phyloP scores from a whole-genome alignment of 225 moss, liverwort and hornwort species.

The Physcomitrellopsis africana region DNA sequence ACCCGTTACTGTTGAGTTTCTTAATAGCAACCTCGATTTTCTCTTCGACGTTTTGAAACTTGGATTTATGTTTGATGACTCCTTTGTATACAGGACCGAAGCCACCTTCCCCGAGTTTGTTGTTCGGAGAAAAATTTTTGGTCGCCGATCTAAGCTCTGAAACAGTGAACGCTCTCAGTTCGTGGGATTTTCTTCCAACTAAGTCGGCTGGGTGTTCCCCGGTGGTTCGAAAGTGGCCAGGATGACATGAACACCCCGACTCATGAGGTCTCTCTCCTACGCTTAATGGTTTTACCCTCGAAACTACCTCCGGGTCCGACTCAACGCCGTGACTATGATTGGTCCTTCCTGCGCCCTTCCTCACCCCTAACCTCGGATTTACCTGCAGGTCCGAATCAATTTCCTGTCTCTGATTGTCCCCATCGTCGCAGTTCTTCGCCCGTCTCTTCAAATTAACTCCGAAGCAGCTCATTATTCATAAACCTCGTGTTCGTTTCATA shows the following conservation, averaged over 20 bases:
- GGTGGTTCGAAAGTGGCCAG: slow-evolving; percentile 26
- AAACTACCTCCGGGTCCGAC: too few species aligned
- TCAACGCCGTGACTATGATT: too few species aligned
- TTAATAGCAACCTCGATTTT: slow-evolving; percentile 59
- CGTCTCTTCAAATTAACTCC: slow-evolving; percentile 26
- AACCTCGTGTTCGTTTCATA: slow-evolving; percentile 3
- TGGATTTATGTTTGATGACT: slow-evolving; percentile 37
- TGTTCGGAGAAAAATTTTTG: slow-evolving; percentile 40
- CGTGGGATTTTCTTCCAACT: neutral
- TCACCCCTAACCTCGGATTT: neutral
- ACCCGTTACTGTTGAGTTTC: slow-evolving; percentile 47
- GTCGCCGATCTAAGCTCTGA: slow-evolving; percentile 57
- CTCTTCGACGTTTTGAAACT: slow-evolving; percentile 42
- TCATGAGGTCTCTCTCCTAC: neutral
- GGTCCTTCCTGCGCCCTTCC: too few species aligned
- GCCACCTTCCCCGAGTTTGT: slow-evolving; percentile 59
- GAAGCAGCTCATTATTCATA: slow-evolving; percentile 50
- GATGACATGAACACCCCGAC: slow-evolving; percentile 31
- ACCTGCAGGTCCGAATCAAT: slow-evolving; percentile 45
- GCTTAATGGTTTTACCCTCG: too few species aligned
- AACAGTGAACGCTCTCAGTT: slow-evolving; percentile 42
- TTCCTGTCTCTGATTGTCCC: slow-evolving; percentile 23
- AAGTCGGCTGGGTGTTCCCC: neutral
- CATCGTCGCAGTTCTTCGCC: slow-evolving; percentile 4
- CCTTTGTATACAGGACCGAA: slow-evolving; percentile 65